These are phyloP conservation scores for Prunella vulgaris DNA, from an alignment of 257 asterid genomes.

Conservation along the genomic window DNA sequence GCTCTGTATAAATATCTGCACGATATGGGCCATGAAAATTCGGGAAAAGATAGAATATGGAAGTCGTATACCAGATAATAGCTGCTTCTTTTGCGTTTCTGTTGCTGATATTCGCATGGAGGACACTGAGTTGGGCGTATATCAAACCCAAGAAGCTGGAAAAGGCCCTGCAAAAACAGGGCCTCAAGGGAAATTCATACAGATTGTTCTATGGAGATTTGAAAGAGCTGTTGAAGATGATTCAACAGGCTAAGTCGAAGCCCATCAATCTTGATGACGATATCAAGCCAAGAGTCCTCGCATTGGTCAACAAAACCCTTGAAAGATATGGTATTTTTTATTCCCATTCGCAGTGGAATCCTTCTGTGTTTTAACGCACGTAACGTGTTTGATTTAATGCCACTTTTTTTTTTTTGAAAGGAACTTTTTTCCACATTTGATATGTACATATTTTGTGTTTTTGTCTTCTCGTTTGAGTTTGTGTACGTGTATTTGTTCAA, in stretches of 20 bases:
- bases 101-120: constrained; percentile 27
- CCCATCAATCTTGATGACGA: constrained; percentile 36
- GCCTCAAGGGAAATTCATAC: constrained; percentile 40
- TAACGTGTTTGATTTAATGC: background rate
- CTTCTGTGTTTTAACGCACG: too few relatives aligned
- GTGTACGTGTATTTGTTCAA: too few relatives aligned
- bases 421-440: too few relatives aligned
- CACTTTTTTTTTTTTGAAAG: too few relatives aligned
- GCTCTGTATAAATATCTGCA: background rate
- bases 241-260: constrained; percentile 22
- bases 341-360: background rate
- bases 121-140: constrained; percentile 33
- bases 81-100: background rate
- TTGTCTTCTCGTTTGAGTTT: too few relatives aligned
- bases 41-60: constrained; percentile 18
- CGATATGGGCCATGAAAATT: background rate
- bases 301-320: constrained; percentile 14
- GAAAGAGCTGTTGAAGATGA: constrained; percentile 18
- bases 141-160: constrained; percentile 37
- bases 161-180: constrained; percentile 31
- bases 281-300: constrained; percentile 27
- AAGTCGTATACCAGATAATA: background rate
- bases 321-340: constrained; percentile 16
- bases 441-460: too few relatives aligned
- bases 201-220: constrained; percentile 36